Conservation (phyloP, 208 protist species). For the Leptomonas seymouri region DNA sequence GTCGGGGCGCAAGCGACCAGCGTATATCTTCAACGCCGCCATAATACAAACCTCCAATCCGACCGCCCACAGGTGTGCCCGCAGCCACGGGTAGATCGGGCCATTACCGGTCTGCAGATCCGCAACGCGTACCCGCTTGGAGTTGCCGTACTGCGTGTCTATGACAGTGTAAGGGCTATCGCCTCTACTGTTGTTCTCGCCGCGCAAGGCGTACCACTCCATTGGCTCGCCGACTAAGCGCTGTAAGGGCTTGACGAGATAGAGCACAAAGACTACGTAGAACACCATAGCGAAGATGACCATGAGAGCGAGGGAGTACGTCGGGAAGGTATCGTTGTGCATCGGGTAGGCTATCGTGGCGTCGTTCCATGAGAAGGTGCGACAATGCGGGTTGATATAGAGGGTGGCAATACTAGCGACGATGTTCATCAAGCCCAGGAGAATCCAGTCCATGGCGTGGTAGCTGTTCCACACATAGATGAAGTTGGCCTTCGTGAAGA, state of each 20-base stretch:
- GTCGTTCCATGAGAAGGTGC: conserved; percentile 76
- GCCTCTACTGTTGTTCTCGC: neutral
- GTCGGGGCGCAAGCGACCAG: conserved; percentile 93
- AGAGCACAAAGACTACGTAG: conserved; percentile 44
- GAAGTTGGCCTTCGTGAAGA: conserved; percentile 8
- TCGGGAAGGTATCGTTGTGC: conserved; percentile 58
- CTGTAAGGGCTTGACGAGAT: conserved; percentile 39
- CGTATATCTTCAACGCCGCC: conserved; percentile 70
- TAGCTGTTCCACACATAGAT: conserved; percentile 39
- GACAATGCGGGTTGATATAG: conserved; percentile 51
- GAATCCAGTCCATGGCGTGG: conserved; percentile 54
- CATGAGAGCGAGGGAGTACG: conserved; percentile 58
- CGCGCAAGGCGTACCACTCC: conserved; percentile 18
- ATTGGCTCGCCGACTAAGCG: conserved; percentile 33
- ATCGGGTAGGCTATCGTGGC: conserved; percentile 62
- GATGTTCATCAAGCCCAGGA: conserved; percentile 30
- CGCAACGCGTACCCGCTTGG: conserved; percentile 19
- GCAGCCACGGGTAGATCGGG: conserved; percentile 61
- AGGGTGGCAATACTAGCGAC: conserved; percentile 9
- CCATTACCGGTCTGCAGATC: conserved; percentile 27
- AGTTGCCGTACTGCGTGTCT: conserved; percentile 3
- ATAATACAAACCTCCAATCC: conserved; percentile 42
- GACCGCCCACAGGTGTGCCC: conserved; percentile 51
- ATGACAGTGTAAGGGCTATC: neutral
- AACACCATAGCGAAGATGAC: conserved; percentile 35